Base-by-base conservation (phyloP, 257 asterid genomes). In the Penstemon eatonii region DNA sequence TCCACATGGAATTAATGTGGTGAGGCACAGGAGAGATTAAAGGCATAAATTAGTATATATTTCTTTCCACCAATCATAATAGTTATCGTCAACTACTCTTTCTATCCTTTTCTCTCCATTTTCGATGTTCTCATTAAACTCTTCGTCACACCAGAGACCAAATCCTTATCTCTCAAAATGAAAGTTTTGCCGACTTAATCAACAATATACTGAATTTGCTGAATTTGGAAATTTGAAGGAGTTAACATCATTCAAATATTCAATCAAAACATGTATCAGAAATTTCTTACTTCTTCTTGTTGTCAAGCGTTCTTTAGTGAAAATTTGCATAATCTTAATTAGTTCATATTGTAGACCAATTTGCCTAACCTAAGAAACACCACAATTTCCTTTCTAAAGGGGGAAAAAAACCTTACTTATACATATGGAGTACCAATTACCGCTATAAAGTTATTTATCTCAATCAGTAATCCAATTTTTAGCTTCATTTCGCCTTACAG, bases 401-500 rank as follows among this genome's bases (percentile, higher is more conserved):
- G 1, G 8, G 2, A 25, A 36, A 25, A 58, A 33, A 8, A 39
- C 67, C 47, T 42, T 47, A 19, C 49, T 6, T 15, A 8, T 47
- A 46, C 39, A 55, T 51, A 59, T 13, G 37, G 40, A 52, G 43
- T 6, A 52, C 9, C 36, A 56, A 68, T 6, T 47, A 69, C 47
- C 42, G 33, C 33, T 25, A 25, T n/a, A 13, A 39, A 42, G 45
- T 11, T 41, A 60, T 41, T 8, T 44, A 18, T 4, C 56, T 7
- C 50, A 44, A 11, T 10, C 18, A 51, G 3, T 8, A n/a, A 53
- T 18, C 51, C 41, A 55, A 37, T 10, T 42, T 37, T 38, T 49
- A 56, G 79, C 75, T 63, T 63, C 63, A 49, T 62, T 42, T 44
- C 71, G 49, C 33, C 43, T 19, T 4, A 55, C 44, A 74, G 19